Conservation (phyloP, 176 grass and related monocot species). For the Triticum dicoccoides region DNA sequence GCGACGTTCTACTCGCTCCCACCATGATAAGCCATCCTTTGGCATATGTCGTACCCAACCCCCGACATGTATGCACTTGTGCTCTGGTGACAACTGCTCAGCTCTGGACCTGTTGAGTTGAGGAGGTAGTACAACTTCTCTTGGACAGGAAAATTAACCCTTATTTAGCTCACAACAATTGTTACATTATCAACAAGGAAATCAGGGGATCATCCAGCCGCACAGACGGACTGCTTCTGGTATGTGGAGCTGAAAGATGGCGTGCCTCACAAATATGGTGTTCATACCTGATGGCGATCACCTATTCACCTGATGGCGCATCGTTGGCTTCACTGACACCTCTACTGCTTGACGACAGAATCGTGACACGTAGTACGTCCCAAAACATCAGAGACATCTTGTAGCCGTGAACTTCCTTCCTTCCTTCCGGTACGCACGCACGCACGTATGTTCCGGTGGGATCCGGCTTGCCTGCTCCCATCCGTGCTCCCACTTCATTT, state of each 20-base stretch:
- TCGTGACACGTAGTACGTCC: no score
- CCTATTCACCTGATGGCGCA: no score
- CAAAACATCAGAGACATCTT: no score
- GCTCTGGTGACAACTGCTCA: not conserved
- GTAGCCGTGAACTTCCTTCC: not conserved
- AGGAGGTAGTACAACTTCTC: not conserved
- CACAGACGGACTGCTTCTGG: not conserved
- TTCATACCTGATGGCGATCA: no score
- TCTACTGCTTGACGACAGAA: no score
- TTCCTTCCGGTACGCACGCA: not conserved
- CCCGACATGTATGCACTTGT: not conserved
- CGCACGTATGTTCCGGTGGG: not conserved
- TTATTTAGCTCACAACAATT: not conserved
- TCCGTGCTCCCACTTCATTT: no score
- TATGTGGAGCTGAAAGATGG: not conserved
- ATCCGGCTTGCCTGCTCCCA: no score
- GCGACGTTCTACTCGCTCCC: no score
- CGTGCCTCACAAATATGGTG: not conserved
- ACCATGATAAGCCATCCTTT: no score
- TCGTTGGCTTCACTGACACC: no score
- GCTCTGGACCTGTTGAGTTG: not conserved
- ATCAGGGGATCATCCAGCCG: no score
- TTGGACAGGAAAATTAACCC: not conserved
- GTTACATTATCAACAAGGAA: not conserved
- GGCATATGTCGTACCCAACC: no score